These are phyloP conservation scores for Malus hybrid DNA, from an alignment of 331 rosid species.

Conservation along the genomic window DNA sequence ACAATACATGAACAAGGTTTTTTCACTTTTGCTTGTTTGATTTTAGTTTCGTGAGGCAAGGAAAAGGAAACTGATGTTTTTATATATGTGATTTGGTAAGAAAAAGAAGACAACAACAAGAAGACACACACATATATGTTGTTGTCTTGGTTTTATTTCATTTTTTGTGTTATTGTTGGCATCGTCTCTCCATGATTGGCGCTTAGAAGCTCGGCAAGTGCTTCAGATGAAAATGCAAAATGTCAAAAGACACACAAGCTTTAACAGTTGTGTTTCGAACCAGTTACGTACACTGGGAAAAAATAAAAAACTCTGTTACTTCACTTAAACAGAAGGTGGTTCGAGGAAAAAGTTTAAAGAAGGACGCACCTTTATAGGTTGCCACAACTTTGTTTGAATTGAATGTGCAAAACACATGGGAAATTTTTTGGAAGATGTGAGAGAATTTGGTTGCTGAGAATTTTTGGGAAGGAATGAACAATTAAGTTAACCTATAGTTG, in stretches of 20 bases:
- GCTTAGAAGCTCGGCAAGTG: constrained; percentile 10
- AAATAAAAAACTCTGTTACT: not conserved
- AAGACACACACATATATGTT: not conserved
- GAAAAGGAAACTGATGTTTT: not conserved
- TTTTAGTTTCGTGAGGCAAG: no score
- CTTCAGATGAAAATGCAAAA: constrained; percentile 21
- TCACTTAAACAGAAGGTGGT: constrained; percentile 1
- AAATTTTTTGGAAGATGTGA: constrained; percentile 16
- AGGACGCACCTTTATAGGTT: constrained; percentile 32
- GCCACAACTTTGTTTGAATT: constrained; percentile 37
- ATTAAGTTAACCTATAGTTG: not conserved
- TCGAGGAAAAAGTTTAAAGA: not conserved
- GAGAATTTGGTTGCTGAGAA: constrained; percentile 19
- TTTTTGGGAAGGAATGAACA: constrained; percentile 8
- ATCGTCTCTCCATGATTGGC: constrained; percentile 15
- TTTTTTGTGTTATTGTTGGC: not conserved
- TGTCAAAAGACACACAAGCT: constrained; percentile 23
- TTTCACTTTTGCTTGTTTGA: no score
- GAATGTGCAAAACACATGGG: constrained; percentile 19
- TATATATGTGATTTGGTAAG: not conserved
- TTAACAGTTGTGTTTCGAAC: constrained; percentile 18
- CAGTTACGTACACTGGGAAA: not conserved
- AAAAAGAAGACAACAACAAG: not conserved
- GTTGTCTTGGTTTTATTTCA: not conserved
- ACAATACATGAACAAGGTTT: no score